A percentile compares a stretch with the other conserved stretches of the same genome.
Evolutionary conservation across 305 asterid species (phyloP).

Genomic region (Fraxinus latifolia): DNA sequence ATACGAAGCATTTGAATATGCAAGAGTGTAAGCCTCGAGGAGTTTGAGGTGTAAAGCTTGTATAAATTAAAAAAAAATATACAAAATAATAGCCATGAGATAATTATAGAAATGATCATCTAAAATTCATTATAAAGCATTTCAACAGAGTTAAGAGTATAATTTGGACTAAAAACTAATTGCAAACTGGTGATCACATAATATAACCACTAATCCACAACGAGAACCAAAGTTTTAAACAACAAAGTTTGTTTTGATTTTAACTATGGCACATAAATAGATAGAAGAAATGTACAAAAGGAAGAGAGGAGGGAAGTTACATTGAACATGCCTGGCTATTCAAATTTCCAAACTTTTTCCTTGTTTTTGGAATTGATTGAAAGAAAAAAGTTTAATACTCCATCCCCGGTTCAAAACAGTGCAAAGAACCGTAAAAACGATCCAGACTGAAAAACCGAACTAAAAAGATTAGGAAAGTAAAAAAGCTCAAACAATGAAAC

Average conservation of each 20-base stretch:
- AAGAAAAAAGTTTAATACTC: background rate
- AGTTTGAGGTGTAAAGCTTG: background rate
- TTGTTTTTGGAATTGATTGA: background rate
- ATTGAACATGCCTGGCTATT: background rate
- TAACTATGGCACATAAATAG: background rate
- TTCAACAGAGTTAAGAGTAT: background rate
- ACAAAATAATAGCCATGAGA: background rate
- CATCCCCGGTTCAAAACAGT: background rate
- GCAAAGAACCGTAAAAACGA: background rate
- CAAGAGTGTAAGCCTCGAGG: background rate
- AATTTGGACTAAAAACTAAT: background rate
- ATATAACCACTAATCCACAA: background rate
- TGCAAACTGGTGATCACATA: background rate
- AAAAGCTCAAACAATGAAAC: background rate
- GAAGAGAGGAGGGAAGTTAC: background rate
- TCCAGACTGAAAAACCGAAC: background rate
- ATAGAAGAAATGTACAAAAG: background rate
- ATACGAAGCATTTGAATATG: background rate
- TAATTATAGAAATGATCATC: background rate
- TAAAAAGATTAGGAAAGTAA: background rate
- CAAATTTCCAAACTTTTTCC: background rate
- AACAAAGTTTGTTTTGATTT: background rate
- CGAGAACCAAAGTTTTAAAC: background rate
- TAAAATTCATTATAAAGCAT: background rate
- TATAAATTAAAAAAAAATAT: background rate